Evolutionary conservation across 2,329 filamentous ascomycete genomes (phyloP).

Genomic region (Trichoderma aggressivum): DNA sequence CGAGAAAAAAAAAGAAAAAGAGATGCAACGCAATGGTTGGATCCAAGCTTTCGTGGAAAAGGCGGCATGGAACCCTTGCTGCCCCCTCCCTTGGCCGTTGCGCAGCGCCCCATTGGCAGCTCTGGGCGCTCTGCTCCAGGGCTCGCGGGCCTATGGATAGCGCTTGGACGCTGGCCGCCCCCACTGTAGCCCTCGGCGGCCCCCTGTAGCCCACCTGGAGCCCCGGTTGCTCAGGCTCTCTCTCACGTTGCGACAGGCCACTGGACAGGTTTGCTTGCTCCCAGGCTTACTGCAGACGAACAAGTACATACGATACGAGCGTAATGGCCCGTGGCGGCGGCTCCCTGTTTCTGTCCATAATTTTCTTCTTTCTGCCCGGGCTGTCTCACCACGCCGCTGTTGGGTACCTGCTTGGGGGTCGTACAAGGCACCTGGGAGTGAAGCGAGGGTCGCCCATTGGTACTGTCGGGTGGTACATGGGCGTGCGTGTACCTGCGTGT

Average conservation of each 20-base stretch:
- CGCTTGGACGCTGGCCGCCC: slow-evolving; percentile 2
- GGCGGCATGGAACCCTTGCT: background rate
- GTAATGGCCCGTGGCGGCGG: no score
- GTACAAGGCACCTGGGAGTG: background rate
- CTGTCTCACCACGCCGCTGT: background rate
- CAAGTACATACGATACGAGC: no score
- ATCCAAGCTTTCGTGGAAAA: background rate
- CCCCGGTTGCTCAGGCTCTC: background rate
- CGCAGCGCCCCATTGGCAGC: background rate
- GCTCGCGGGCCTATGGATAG: slow-evolving; percentile 4
- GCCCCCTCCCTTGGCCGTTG: background rate
- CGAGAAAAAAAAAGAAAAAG: background rate
- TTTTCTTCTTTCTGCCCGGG: background rate
- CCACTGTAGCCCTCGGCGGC: background rate
- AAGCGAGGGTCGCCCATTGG: background rate
- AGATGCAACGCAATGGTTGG: background rate
- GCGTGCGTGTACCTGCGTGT: background rate
- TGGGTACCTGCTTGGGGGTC: background rate
- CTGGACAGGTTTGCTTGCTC: background rate
- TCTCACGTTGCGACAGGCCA: background rate
- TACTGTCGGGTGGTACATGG: background rate
- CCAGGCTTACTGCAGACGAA: background rate
- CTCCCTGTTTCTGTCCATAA: background rate
- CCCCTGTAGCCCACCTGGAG: background rate
- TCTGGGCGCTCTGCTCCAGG: slow-evolving; percentile 2